Evolutionary conservation across 768 basidiomycete species (phyloP), one percentile per base, ranked within the genome.

Genomic region (Pilatotrama ljubarskyi): DNA sequence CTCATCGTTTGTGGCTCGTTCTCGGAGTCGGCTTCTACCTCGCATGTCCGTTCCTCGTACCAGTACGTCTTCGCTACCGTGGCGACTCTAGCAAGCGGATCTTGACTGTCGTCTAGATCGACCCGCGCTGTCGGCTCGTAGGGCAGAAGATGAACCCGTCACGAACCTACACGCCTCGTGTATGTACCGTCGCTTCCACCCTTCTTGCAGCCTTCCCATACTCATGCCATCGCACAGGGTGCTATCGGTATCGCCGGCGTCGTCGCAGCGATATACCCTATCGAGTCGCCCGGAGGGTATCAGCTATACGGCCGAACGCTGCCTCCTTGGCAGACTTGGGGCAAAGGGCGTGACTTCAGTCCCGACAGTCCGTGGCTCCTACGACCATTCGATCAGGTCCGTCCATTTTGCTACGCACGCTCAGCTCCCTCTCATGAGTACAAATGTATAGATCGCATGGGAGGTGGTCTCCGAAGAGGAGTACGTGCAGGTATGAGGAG

Each of bases 121-220:
- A 85, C 65, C 83, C 82, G 8, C 74, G 83, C 29, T 82, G 80
- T 58, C 75, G 86, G 37, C 69, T 90, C 0, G 77, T 84, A 5
- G 85, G 83, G 0, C 87, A 88, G 59, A 90, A 90, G 70, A 88
- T 88, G 84, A 90, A 90, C 55, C 88, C 87, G 0, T 86, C 86
- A 0, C 74, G 87, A 8, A 86, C 85, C 0, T 85, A 76, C 59
- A 90, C 88, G 0, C 84, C 86, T 9, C 75, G 81, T 40, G 84
- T 84, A 67, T 41, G 77, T 18, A 11, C 29, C 50, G 24, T 18
- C 17, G 8, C 49, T 5, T 44, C 22, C n/a, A n/a, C n/a, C n/a
- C n/a, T n/a, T n/a, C n/a, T n/a, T n/a, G n/a, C n/a, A n/a, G n/a
- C n/a, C n/a, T n/a, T n/a, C n/a, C n/a, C n/a, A n/a, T n/a, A n/a